Conservation (phyloP, 2,329 filamentous ascomycete species). For the Delphinella strobiligena region DNA sequence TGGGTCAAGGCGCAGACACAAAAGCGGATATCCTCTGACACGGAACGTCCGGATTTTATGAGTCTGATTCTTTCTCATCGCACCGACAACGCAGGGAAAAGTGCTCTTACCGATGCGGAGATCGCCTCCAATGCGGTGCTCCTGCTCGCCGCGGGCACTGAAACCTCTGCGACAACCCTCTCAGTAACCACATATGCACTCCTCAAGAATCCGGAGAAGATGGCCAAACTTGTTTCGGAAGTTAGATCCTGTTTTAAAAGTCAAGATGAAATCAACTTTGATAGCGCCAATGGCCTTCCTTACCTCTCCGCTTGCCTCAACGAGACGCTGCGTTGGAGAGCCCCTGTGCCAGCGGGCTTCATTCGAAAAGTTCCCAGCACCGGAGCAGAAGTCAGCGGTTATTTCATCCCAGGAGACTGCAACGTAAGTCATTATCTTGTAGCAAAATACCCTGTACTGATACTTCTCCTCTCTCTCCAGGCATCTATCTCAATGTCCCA, state of each 20-base stretch:
- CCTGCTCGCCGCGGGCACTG: slow-evolving; percentile 35
- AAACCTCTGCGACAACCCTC: slow-evolving; percentile 39
- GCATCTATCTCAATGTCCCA: slow-evolving; percentile 10
- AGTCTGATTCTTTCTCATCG: slow-evolving; percentile 13
- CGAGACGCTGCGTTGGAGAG: slow-evolving; percentile 35
- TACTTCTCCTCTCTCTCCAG: slow-evolving; percentile 2
- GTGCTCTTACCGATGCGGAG: slow-evolving; percentile 13
- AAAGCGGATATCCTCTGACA: slow-evolving; percentile 18
- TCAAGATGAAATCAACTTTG: slow-evolving; percentile 17
- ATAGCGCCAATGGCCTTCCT: slow-evolving; percentile 12
- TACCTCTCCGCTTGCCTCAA: slow-evolving; percentile 36
- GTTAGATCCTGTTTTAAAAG: slow-evolving; percentile 27
- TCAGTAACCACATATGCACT: slow-evolving; percentile 29
- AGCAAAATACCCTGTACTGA: background rate
- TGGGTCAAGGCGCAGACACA: slow-evolving; percentile 16
- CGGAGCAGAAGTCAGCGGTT: slow-evolving; percentile 17
- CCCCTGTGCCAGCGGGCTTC: slow-evolving; percentile 30
- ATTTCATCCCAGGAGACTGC: slow-evolving; percentile 16
- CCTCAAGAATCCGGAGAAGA: slow-evolving; percentile 23
- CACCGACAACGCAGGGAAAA: background rate
- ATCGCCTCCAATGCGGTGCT: slow-evolving; percentile 23
- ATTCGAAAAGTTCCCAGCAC: slow-evolving; percentile 16
- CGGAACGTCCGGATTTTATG: slow-evolving; percentile 15
- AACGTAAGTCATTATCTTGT: slow-evolving; percentile 5
- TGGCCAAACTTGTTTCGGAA: slow-evolving; percentile 29